Conservation (phyloP, 345 rosid genomes). For the Kernera saxatilis region DNA sequence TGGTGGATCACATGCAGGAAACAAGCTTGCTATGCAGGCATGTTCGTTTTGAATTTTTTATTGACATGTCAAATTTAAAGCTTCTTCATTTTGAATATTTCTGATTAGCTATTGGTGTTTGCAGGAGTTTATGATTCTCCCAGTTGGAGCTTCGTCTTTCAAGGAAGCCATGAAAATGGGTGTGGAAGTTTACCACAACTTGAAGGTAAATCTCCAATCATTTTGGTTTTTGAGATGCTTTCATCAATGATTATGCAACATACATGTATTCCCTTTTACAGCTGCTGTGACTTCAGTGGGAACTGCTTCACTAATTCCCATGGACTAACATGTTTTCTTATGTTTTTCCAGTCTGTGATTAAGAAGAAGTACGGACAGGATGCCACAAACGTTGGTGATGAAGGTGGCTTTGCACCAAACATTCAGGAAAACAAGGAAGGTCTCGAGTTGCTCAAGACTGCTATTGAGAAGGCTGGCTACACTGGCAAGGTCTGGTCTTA, state of each 20-base stretch:
- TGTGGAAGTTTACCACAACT: conserved; percentile 84
- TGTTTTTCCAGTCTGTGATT: conserved; percentile 23
- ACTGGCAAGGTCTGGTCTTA: conserved; percentile 57
- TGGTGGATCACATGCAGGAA: conserved; percentile 99
- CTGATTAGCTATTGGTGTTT: background rate
- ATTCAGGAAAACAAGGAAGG: conserved; percentile 99
- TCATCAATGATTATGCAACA: background rate
- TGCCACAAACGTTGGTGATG: conserved; percentile 98
- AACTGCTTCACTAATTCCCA: background rate
- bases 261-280: background rate
- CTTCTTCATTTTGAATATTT: background rate
- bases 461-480: conserved; percentile 93
- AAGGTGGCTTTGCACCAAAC: conserved; percentile 98
- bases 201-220: conserved; percentile 51
- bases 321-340: background rate
- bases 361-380: conserved; percentile 93
- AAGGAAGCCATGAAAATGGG: conserved; percentile 99
- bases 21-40: conserved; percentile 98
- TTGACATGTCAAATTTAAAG: background rate
- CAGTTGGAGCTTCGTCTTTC: conserved; percentile 85
- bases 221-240: background rate
- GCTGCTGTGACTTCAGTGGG: background rate
- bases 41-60: background rate
- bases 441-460: conserved; percentile 85
- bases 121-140: conserved; percentile 98